Percentiles rank a stretch among this genome's conserved stretches.
Conservation (phyloP, 345 rosid genomes). For the Psidium guajava region DNA sequence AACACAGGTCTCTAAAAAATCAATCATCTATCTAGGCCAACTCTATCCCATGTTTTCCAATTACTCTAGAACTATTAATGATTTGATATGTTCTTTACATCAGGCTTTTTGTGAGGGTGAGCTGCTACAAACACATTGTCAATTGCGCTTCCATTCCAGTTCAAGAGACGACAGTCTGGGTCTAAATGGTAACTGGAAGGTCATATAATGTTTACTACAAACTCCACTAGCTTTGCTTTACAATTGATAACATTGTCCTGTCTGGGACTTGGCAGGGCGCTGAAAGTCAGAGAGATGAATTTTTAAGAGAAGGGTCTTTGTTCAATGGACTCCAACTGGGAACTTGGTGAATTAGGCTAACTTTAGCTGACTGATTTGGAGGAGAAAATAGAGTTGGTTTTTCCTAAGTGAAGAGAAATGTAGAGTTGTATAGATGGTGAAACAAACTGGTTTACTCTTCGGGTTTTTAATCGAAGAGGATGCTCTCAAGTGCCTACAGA, state of each 20-base stretch:
- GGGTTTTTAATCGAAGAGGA: neutral
- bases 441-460: neutral
- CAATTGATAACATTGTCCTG: neutral
- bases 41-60: neutral
- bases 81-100: neutral
- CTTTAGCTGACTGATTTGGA: neutral
- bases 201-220: neutral
- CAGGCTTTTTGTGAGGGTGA: neutral
- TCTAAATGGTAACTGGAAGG: neutral
- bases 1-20: constrained; percentile 34
- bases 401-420: neutral
- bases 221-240: neutral
- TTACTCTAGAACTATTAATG: neutral
- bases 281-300: neutral
- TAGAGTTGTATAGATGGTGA: neutral
- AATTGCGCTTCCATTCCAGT: neutral
- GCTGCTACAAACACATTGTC: neutral
- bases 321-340: neutral
- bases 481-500: neutral
- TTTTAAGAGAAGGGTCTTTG: neutral
- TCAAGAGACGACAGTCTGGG: neutral
- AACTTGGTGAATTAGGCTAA: neutral
- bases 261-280: constrained; percentile 1
- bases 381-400: neutral
- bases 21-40: neutral